Evolutionary conservation across 352 stramenopile genomes (phyloP), one percentile per base, ranked within the genome.

Genomic region (Pythium brachiatum): DNA sequence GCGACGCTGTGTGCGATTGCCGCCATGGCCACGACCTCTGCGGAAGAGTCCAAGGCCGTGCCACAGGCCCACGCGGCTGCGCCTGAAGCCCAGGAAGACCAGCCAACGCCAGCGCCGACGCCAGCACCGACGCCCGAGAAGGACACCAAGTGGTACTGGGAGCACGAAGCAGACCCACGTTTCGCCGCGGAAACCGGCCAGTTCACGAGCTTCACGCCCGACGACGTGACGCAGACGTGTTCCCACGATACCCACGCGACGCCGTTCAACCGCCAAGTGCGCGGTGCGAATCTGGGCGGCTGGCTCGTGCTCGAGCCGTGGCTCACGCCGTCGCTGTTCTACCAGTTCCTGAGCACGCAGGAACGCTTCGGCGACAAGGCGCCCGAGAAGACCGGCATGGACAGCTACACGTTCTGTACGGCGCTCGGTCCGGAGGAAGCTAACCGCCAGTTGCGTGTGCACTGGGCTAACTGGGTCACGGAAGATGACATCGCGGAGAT

Each of bases 261-360:
- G 34, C 82, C 79, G 12, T 95, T 88, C 67, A 95, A 91, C 72
- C 73, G 60, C 41, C 83, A 96, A 61, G 72, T 98, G 50, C 89
- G 92, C 44, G 93, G 93, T 16, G 92, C 92, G 32, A 98, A 98
- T 67, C 79, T 98, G 11, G 95, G 94, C 31, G 94, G 94, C 20
- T 98, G 90, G 90, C 86, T 99, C 71, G 96, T 99, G 21, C 78
- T 99, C 25, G 96, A 99, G 73, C 93, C 92, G 13, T 99, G 94
- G 94, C 96, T 99, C 68, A 98, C 94, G 25, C 96, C 95, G 26
- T 89, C 77, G 55, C 70, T 99, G 29, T 99, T 98, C 74, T 98
- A 98, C 74, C 94, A 99, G 68, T 98, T 98, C 75, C 61, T 98
- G 15, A 81, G 85, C 43, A 90, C 78, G 5, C 75, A 89, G 36